These are phyloP conservation scores for Breviolum minutum DNA, from an alignment of 73 alveolate genomes.

Conservation along the genomic window DNA sequence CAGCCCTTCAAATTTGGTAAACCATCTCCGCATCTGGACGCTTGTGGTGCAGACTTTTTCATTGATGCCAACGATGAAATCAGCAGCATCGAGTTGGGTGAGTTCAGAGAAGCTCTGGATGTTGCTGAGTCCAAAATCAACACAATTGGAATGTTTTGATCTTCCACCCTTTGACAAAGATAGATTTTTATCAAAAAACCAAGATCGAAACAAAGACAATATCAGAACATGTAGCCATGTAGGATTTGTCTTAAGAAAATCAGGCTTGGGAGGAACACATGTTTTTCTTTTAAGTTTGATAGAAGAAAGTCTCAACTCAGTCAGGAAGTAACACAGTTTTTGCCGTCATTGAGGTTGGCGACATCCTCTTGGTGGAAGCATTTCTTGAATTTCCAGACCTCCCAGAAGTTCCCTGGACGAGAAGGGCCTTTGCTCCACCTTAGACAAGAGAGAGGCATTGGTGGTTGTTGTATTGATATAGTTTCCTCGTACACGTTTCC, in stretches of 20 bases:
- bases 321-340: neutral
- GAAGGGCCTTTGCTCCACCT: neutral
- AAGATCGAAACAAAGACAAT: too few relatives aligned
- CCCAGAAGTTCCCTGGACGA: slow-evolving; percentile 33
- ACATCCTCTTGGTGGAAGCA: slow-evolving; percentile 72
- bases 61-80: neutral
- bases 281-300: neutral
- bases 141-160: too few relatives aligned
- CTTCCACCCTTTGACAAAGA: too few relatives aligned
- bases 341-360: slow-evolving; percentile 1
- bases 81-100: slow-evolving; percentile 44
- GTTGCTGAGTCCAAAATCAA: slow-evolving; percentile 1
- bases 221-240: too few relatives aligned
- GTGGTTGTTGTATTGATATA: neutral
- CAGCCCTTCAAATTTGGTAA: too few relatives aligned
- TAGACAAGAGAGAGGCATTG: neutral
- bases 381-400: slow-evolving; percentile 74
- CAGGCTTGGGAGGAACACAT: too few relatives aligned
- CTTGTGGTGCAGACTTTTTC: neutral
- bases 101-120: slow-evolving; percentile 39
- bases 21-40: too few relatives aligned
- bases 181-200: neutral
- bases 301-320: neutral
- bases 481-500: too few relatives aligned
- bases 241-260: neutral